Conservation (phyloP, 441 rosid species). For the Arabidopsis hybrid region DNA sequence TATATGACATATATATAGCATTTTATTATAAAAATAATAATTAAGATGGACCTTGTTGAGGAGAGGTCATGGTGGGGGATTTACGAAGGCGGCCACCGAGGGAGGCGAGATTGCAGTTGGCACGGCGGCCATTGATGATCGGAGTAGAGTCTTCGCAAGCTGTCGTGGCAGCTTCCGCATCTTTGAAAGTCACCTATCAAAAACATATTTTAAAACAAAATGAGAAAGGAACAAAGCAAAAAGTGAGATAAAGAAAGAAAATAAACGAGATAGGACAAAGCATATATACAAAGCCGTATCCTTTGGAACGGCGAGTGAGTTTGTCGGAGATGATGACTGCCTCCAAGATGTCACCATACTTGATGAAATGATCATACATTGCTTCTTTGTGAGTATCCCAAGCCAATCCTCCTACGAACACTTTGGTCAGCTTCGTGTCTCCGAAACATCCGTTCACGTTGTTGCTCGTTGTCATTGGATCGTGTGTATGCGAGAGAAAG, state of each 20-base stretch:
- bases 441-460: conserved; percentile 64
- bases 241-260: neutral
- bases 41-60: conserved; percentile 61
- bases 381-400: conserved; percentile 94
- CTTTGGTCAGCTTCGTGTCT: conserved; percentile 89
- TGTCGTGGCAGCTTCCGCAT: conserved; percentile 76
- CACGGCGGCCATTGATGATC: conserved; percentile 86
- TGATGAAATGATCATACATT: conserved; percentile 79
- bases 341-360: conserved; percentile 88
- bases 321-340: conserved; percentile 93
- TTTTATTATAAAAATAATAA: no score
- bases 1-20: neutral
- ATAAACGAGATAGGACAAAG: neutral
- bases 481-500: conserved; percentile 29
- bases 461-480: conserved; percentile 57
- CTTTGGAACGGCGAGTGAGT: conserved; percentile 91
- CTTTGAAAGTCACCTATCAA: conserved; percentile 85
- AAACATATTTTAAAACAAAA: neutral
- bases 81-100: conserved; percentile 83
- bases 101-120: conserved; percentile 91
- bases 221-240: neutral
- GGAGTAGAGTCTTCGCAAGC: conserved; percentile 89
- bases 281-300: conserved; percentile 94
- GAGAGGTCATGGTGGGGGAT: conserved; percentile 51
- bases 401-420: conserved; percentile 94